phyloP scores from a whole-genome alignment of 2,329 filamentous ascomycete genomes.

The Scedosporium boydii region DNA sequence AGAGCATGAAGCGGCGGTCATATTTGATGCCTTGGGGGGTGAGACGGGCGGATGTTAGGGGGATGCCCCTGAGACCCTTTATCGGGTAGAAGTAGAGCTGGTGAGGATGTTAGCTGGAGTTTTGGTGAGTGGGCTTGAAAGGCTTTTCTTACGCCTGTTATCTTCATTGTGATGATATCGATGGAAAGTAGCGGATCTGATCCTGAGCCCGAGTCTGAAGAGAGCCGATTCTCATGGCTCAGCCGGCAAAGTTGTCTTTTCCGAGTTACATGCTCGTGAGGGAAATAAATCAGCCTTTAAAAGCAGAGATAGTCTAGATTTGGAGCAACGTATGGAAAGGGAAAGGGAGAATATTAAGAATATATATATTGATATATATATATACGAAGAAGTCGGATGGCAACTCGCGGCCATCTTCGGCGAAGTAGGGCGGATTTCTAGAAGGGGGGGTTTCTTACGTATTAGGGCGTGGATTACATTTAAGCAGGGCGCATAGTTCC shows the following conservation, averaged over 20 bases:
- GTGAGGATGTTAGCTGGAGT: not conserved
- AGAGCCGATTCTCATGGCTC: not conserved
- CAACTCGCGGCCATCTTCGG: no score
- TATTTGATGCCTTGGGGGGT: conserved; percentile 52
- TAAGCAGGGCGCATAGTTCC: no score
- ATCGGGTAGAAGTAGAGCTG: conserved; percentile 63
- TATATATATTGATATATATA: no score
- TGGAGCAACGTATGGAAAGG: no score
- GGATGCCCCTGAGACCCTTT: conserved; percentile 58
- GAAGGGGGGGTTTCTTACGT: no score
- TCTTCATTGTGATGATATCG: conserved; percentile 16
- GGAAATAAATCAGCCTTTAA: not conserved
- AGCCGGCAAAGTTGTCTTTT: no score
- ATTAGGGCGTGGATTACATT: no score
- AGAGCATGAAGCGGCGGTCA: conserved; percentile 64
- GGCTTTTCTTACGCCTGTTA: conserved; percentile 17
- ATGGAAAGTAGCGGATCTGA: not conserved
- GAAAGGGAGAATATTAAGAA: no score
- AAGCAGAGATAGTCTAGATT: no score
- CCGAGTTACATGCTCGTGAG: not conserved
- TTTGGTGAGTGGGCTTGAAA: not conserved
- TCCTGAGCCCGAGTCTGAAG: conserved; percentile 2
- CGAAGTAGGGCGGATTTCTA: no score
- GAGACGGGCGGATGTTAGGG: conserved; percentile 42
- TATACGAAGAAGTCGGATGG: no score